Percentiles rank a stretch among this genome's conserved stretches.
These are phyloP conservation scores for Aspergillus homomorphus DNA, from an alignment of 495 filamentous ascomycete genomes.

Conservation along the genomic window DNA sequence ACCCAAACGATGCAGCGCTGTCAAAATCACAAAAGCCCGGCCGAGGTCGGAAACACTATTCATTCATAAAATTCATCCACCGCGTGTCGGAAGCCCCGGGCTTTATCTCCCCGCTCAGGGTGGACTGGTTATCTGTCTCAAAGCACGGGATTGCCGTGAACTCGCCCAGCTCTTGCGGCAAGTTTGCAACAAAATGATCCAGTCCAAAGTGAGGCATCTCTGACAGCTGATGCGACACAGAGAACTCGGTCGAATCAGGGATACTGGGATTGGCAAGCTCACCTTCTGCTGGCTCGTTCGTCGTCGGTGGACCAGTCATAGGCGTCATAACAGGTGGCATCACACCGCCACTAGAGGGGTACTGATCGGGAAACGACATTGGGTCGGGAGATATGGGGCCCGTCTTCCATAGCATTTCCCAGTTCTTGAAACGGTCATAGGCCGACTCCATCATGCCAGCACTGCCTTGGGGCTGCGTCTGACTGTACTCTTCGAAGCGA, in stretches of 20 bases:
- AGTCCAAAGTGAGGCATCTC: constrained; percentile 42
- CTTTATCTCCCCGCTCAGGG: constrained; percentile 27
- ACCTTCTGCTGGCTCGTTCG: constrained; percentile 18
- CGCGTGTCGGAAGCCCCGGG: constrained; percentile 23
- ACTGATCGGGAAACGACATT: constrained; percentile 22
- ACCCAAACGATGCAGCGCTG: constrained; percentile 5
- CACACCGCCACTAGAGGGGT: constrained; percentile 18
- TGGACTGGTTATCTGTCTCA: constrained; percentile 38
- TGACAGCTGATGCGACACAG: constrained; percentile 32
- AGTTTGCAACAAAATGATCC: constrained; percentile 47
- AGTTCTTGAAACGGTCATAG: constrained; percentile 51
- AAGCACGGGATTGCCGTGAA: constrained; percentile 49
- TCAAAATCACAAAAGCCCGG: constrained; percentile 3
- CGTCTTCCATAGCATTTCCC: constrained; percentile 53
- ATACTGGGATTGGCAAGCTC: constrained; percentile 25
- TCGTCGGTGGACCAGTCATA: constrained; percentile 15
- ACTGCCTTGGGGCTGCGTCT: constrained; percentile 33
- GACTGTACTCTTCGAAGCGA: constrained; percentile 43
- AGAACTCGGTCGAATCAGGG: constrained; percentile 29
- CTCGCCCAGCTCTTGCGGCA: constrained; percentile 46
- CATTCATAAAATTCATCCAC: constrained; percentile 43
- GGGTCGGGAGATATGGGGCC: constrained; percentile 42
- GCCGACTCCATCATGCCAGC: constrained; percentile 38
- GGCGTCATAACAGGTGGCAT: constrained; percentile 24
- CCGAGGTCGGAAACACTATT: constrained; percentile 12